Conservation (phyloP, 2,329 filamentous ascomycete genomes). For the Aspergillus ustus region DNA sequence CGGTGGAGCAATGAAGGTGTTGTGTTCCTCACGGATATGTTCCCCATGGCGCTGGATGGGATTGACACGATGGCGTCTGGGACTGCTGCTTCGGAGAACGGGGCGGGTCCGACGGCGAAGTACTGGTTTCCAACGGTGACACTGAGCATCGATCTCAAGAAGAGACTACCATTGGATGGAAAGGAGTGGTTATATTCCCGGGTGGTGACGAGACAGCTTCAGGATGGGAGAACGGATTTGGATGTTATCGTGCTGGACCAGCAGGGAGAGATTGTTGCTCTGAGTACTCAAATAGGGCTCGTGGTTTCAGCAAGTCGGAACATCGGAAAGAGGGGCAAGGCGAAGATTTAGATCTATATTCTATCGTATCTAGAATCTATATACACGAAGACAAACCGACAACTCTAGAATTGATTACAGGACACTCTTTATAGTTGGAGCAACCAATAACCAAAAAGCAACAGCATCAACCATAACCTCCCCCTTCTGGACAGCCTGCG, state of each 20-base stretch:
- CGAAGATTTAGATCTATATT: slow-evolving; percentile 19
- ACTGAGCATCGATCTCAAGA: slow-evolving; percentile 79
- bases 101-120: slow-evolving; percentile 35
- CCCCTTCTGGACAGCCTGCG: slow-evolving; percentile 45
- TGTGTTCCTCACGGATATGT: slow-evolving; percentile 71
- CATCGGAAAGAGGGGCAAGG: slow-evolving; percentile 50
- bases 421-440: background rate
- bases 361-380: slow-evolving; percentile 11
- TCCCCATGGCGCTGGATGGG: slow-evolving; percentile 67
- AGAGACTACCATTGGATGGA: slow-evolving; percentile 67
- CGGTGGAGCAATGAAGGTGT: slow-evolving; percentile 67
- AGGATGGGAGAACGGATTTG: slow-evolving; percentile 74
- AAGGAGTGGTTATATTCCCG: slow-evolving; percentile 74
- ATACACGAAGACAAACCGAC: slow-evolving; percentile 11
- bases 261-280: slow-evolving; percentile 66
- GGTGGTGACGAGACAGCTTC: slow-evolving; percentile 67
- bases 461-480: slow-evolving; percentile 46
- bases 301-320: slow-evolving; percentile 69
- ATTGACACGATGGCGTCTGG: slow-evolving; percentile 39
- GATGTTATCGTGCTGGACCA: slow-evolving; percentile 71
- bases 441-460: slow-evolving; percentile 46
- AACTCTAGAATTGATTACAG: background rate
- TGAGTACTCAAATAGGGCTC: slow-evolving; percentile 71
- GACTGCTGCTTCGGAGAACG: slow-evolving; percentile 31
- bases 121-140: slow-evolving; percentile 79